Base-by-base conservation (phyloP, 2,329 filamentous ascomycete genomes). In the Endoconidiophora polonica region DNA sequence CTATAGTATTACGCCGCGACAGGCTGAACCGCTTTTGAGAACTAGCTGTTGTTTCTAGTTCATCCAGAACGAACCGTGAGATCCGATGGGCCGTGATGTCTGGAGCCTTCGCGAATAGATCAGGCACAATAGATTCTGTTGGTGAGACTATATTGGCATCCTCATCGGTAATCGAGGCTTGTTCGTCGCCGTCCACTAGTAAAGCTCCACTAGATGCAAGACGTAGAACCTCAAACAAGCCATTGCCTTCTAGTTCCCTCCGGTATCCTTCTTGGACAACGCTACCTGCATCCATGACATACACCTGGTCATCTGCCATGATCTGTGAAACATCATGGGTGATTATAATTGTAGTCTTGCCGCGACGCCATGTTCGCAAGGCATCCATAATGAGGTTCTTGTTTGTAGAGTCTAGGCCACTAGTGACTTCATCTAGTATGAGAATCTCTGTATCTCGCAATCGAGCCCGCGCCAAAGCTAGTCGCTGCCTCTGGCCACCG, bases 311-410 rank as follows among this genome's bases (percentile, higher is more conserved):
- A 0, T 78, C 62, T 0, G 76, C 66, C 3, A 66, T 62, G 7
- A 96, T 90, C 56, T 90, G 83, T 0, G 77, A 73, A 29, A 91
- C 74, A 55, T 96, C 86, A 59, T 96, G 90, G 0, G 91, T 95
- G 57, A 96, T 90, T 56, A 96, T 77, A 47, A 96, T 84, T 0
- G 90, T 96, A 0, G 88, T 95, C 61, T 85, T 91, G 0, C 75
- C 81, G 36, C 66, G 68, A 20, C 91, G 73, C 90, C 87, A 95
- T 18, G 72, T 59, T 5, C 86, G 73, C 48, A 95, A 81, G 0
- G 79, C 76, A 40, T 83, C 75, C 70, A 94, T 81, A 37, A 94
- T 73, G 10, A 79, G 63, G 0, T 66, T 66, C 54, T 81, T 74
- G 50, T 74, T 88, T 7, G 65, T 64, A 2, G 66, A 64, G 40